These are phyloP conservation scores for Blastobotrys apis DNA, from an alignment of 1,139 yeast genomes.

Conservation along the genomic window DNA sequence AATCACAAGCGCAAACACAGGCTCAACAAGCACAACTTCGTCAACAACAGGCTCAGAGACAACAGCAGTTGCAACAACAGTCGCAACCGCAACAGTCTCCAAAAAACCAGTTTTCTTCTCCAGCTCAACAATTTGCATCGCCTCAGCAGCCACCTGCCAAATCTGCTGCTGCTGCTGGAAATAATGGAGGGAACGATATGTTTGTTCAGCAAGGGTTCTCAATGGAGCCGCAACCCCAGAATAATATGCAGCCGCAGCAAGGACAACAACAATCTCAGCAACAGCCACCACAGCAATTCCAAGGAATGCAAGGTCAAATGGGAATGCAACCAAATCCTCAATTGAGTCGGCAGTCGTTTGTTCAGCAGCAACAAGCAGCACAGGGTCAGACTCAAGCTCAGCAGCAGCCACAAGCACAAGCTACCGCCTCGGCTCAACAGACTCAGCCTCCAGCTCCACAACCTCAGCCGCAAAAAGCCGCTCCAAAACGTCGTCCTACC, in stretches of 20 bases:
- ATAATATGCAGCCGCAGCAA: not conserved
- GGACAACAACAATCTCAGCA: slow-evolving; percentile 3
- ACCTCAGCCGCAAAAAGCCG: not conserved
- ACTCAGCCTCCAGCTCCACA: not conserved
- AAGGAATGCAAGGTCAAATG: not conserved
- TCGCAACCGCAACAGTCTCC: slow-evolving; percentile 5
- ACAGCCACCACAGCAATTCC: too few species aligned
- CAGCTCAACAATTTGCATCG: not conserved
- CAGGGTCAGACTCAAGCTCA: slow-evolving; percentile 6
- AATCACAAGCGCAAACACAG: slow-evolving; percentile 14
- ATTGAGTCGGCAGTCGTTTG: not conserved
- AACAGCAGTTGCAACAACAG: slow-evolving; percentile 8
- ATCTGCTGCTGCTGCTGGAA: not conserved
- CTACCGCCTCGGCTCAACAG: too few species aligned
- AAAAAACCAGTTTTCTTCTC: not conserved
- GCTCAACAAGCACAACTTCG: slow-evolving; percentile 7
- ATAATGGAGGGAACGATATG: slow-evolving; percentile 4
- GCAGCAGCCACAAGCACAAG: slow-evolving; percentile 2
- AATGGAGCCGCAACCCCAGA: slow-evolving; percentile 13
- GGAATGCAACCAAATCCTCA: not conserved
- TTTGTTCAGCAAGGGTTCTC: slow-evolving; percentile 11
- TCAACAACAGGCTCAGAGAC: slow-evolving; percentile 10
- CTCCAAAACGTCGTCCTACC: slow-evolving; percentile 1
- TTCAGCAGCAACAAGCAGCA: slow-evolving; percentile 1
- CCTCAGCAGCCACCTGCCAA: not conserved